A percentile compares a stretch with the other conserved stretches of the same genome.
phyloP scores from a whole-genome alignment of 2,329 filamentous ascomycete genomes.

The Juglanconis juglandina region DNA sequence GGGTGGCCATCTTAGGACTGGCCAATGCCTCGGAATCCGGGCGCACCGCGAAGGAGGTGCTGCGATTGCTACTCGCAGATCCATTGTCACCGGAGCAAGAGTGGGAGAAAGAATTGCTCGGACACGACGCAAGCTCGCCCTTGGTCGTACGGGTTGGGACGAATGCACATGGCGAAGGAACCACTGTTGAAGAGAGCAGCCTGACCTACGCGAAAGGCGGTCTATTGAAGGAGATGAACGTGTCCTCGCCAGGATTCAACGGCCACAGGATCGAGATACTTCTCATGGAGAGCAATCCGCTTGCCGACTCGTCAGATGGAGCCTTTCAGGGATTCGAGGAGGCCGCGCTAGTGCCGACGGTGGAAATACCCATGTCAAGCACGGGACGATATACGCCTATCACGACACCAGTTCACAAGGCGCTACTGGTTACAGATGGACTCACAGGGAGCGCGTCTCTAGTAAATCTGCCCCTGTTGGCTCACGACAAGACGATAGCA shows the following conservation, averaged over 20 bases:
- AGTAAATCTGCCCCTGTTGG: constrained; percentile 38
- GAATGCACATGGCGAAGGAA: constrained; percentile 26
- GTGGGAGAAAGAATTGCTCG: constrained; percentile 64
- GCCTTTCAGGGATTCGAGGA: constrained; percentile 51
- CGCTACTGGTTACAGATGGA: constrained; percentile 70
- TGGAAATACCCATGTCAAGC: constrained; percentile 65
- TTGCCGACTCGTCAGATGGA: constrained; percentile 41
- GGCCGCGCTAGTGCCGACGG: constrained; percentile 68
- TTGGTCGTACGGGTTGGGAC: constrained; percentile 59
- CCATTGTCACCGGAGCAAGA: constrained; percentile 58
- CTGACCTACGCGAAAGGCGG: constrained; percentile 35
- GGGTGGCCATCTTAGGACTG: constrained; percentile 56
- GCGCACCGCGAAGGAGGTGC: constrained; percentile 58
- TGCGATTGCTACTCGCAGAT: constrained; percentile 68
- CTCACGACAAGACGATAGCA: constrained; percentile 41
- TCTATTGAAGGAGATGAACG: constrained; percentile 55
- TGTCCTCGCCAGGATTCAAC: constrained; percentile 61
- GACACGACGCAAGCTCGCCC: constrained; percentile 49
- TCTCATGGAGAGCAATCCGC: constrained; percentile 48
- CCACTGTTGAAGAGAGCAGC: constrained; percentile 36
- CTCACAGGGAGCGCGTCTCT: constrained; percentile 62
- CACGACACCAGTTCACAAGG: constrained; percentile 79
- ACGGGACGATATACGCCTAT: constrained; percentile 64
- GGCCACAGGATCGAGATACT: constrained; percentile 63
- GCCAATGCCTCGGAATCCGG: constrained; percentile 35